Conservation (phyloP, 805 yeast genomes). For the Saccharomycopsis amapae region DNA sequence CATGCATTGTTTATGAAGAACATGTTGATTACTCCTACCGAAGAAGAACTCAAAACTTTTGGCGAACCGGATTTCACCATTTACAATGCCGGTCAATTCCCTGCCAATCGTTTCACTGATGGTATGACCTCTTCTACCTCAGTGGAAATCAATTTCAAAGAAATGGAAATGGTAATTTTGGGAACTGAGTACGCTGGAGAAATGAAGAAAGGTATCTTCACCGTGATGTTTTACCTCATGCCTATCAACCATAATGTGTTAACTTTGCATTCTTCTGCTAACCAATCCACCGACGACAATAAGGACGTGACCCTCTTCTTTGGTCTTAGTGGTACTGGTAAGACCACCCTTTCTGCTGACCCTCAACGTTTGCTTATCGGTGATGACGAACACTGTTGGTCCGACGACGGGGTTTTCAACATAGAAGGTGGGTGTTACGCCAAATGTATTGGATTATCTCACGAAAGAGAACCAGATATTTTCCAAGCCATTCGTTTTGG, state of each 20-base stretch:
- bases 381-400: constrained; percentile 99
- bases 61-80: constrained; percentile 98
- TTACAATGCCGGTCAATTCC: constrained; percentile 98
- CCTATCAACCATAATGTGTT: constrained; percentile 87
- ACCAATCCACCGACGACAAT: constrained; percentile 65
- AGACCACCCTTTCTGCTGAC: constrained; percentile 95
- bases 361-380: constrained; percentile 91
- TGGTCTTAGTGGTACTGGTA: constrained; percentile 97
- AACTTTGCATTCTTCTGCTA: constrained; percentile 91
- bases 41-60: constrained; percentile 77
- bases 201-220: constrained; percentile 98
- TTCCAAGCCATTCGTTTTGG: constrained; percentile 93
- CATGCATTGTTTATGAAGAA: constrained; percentile 97
- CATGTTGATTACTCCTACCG: constrained; percentile 93
- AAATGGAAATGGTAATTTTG: constrained; percentile 96
- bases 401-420: constrained; percentile 96
- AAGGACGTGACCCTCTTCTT: constrained; percentile 93
- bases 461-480: constrained; percentile 96
- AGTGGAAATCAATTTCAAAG: constrained; percentile 92
- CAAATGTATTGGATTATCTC: constrained; percentile 83
- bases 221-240: constrained; percentile 98
- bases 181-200: constrained; percentile 99
- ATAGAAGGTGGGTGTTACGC: constrained; percentile 99
- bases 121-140: constrained; percentile 97
- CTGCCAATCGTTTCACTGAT: constrained; percentile 91